phyloP scores from a whole-genome alignment of 257 asterid genomes.

The Cordia subcordata region DNA sequence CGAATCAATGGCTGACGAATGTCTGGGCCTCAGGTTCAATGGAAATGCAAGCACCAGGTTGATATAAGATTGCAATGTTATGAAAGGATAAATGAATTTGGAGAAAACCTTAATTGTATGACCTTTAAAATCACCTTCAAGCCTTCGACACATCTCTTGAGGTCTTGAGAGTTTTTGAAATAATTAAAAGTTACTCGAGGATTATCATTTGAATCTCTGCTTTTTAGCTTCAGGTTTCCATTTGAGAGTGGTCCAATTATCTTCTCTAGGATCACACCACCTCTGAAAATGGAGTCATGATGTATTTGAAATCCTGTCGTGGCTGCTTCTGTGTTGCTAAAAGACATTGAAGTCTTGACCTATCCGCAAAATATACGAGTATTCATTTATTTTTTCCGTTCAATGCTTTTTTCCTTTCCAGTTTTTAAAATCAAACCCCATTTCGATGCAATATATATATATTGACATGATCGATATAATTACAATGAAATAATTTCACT shows the following conservation, averaged over 20 bases:
- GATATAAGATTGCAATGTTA: conserved; percentile 30
- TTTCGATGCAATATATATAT: too few species aligned
- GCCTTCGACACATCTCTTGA: conserved; percentile 59
- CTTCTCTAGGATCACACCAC: conserved; percentile 55
- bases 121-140: conserved; percentile 42
- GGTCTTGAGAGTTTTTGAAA: conserved; percentile 61
- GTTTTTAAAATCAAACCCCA: too few species aligned
- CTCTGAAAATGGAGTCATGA: conserved; percentile 12
- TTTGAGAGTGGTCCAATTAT: conserved; percentile 56
- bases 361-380: too few species aligned
- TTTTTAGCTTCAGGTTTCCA: conserved; percentile 56
- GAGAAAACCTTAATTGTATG: conserved; percentile 34
- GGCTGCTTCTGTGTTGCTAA: conserved; percentile 6
- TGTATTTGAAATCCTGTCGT: neutral
- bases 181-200: conserved; percentile 79
- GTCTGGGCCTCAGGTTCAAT: conserved; percentile 40
- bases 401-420: too few species aligned
- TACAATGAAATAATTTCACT: too few species aligned
- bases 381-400: too few species aligned
- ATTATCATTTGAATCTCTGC: conserved; percentile 51
- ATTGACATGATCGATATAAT: too few species aligned
- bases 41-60: conserved; percentile 35
- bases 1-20: conserved; percentile 33
- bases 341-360: too few species aligned
- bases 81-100: conserved; percentile 35